Conservation (phyloP, 139 green algal genomes). For the Picochlorum sp. region DNA sequence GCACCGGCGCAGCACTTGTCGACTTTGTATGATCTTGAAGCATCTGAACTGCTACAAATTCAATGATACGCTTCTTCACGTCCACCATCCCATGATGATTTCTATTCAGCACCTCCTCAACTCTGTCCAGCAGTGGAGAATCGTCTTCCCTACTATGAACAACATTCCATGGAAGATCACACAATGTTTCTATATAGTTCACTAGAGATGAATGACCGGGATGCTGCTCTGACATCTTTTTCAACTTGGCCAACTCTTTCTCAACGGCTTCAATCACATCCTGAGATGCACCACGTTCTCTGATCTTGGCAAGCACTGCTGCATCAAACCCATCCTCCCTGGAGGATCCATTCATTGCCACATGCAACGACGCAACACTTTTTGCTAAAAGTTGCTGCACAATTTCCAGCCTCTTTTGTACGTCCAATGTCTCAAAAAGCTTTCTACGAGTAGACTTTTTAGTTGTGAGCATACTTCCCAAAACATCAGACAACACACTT, state of each 20-base stretch:
- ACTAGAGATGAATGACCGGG: conserved; percentile 50
- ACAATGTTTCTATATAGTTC: conserved; percentile 93
- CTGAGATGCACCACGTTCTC: conserved; percentile 1
- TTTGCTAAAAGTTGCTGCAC: too few relatives aligned
- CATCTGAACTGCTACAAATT: conserved; percentile 90
- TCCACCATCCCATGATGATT: conserved; percentile 92
- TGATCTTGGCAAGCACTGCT: too few relatives aligned
- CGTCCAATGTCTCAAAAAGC: too few relatives aligned
- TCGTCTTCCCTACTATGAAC: background rate
- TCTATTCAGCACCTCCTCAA: conserved; percentile 62
- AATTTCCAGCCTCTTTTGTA: too few relatives aligned
- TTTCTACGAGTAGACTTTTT: too few relatives aligned
- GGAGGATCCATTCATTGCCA: too few relatives aligned
- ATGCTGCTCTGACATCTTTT: conserved; percentile 18
- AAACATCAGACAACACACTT: too few relatives aligned
- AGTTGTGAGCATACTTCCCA: too few relatives aligned
- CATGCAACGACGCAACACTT: too few relatives aligned
- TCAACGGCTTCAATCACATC: conserved; percentile 23
- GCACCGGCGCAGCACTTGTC: conserved; percentile 72
- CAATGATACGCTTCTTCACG: conserved; percentile 93
- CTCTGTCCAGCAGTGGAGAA: conserved; percentile 3
- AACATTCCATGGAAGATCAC: conserved; percentile 76
- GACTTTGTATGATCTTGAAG: conserved; percentile 58
- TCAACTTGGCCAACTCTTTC: conserved; percentile 19
- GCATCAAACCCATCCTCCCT: too few relatives aligned